Conservation (phyloP, 495 filamentous ascomycete genomes). For the Aspergillus nidulans region DNA sequence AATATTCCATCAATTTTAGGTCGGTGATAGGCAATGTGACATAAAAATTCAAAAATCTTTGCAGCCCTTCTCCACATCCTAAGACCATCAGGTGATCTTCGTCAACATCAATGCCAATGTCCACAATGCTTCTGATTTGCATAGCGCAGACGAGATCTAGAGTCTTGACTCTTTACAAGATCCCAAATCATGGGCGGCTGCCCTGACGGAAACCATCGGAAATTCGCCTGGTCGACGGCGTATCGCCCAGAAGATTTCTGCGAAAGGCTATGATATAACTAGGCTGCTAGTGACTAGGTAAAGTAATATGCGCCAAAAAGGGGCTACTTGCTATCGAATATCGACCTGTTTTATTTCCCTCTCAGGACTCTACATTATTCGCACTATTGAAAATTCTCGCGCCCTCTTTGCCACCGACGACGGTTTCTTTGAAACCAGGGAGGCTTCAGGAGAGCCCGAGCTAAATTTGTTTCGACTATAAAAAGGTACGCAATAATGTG, state of each 20-base stretch:
- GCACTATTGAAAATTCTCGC: background rate
- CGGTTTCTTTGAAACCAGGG: background rate
- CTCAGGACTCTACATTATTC: background rate
- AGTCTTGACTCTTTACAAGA: background rate
- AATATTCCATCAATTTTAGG: background rate
- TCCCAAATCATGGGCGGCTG: too few species aligned
- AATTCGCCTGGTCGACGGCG: background rate
- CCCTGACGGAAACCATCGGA: background rate
- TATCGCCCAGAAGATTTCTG: background rate
- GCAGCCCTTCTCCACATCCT: background rate
- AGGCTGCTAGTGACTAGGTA: too few species aligned
- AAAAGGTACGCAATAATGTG: conserved; percentile 5
- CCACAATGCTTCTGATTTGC: background rate
- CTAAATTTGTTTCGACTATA: conserved; percentile 7
- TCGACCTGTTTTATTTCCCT: background rate
- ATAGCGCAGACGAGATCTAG: background rate
- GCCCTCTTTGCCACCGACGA: background rate
- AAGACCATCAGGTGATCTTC: background rate
- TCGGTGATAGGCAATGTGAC: too few species aligned
- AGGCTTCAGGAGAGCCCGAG: background rate
- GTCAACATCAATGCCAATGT: background rate
- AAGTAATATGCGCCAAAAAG: too few species aligned
- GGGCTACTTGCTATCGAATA: background rate
- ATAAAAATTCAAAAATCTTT: background rate
- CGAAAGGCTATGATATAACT: background rate